Evolutionary conservation across 2,329 filamentous ascomycete species (phyloP).

Genomic region (Verticillium tricorpus): DNA sequence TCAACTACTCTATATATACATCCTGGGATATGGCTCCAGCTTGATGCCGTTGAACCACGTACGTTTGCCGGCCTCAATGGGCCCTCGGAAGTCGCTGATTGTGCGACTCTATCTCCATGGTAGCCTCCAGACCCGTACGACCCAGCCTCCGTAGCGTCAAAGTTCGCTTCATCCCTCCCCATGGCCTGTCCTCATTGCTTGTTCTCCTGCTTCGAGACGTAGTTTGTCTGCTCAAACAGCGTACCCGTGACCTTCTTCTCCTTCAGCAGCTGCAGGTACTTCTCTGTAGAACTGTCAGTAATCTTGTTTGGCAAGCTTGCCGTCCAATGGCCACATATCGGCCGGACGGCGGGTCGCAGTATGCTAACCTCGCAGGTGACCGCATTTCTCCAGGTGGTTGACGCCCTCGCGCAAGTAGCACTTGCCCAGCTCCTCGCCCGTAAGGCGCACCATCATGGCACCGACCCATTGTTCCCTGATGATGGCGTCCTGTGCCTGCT

Average conservation of each 20-base stretch:
- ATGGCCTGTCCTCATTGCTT: slow-evolving; percentile 11
- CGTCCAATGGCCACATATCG: background rate
- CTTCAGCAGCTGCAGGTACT: slow-evolving; percentile 74
- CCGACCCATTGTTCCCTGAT: slow-evolving; percentile 85
- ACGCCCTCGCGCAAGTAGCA: slow-evolving; percentile 82
- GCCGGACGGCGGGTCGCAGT: slow-evolving; percentile 1
- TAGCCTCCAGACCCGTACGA: background rate
- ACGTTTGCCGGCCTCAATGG: background rate
- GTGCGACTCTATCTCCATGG: background rate
- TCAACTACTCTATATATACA: background rate
- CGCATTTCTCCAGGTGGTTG: slow-evolving; percentile 86
- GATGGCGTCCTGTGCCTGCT: slow-evolving; percentile 77
- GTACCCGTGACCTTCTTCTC: slow-evolving; percentile 74
- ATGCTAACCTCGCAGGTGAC: slow-evolving; percentile 69
- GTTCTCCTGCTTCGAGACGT: slow-evolving; percentile 50
- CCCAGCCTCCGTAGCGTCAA: background rate
- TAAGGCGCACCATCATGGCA: slow-evolving; percentile 82
- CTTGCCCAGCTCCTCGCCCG: slow-evolving; percentile 78
- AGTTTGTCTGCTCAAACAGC: slow-evolving; percentile 76
- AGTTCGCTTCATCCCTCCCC: background rate
- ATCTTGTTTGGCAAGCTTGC: background rate
- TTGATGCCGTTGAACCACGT: background rate
- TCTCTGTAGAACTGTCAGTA: slow-evolving; percentile 47
- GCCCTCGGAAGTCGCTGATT: background rate
- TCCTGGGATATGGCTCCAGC: background rate